Evolutionary conservation across 345 rosid genomes (phyloP), one percentile per base, ranked within the genome.

Genomic region (Punica granatum): DNA sequence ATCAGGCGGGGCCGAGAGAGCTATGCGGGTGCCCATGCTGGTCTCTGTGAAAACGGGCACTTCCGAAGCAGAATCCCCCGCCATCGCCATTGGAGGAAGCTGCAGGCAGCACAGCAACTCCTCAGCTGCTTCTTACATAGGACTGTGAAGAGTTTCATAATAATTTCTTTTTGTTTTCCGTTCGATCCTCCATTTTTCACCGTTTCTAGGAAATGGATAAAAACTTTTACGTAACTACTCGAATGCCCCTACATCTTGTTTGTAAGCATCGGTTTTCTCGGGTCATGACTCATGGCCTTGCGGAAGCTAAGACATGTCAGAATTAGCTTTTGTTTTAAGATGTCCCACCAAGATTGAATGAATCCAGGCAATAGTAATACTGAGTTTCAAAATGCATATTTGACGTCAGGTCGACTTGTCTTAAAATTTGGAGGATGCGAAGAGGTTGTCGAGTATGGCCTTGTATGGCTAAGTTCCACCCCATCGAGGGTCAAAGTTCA

Each of bases 11-110:
- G 77, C 87, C 31, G 79, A 66, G 64, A 86, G 62, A 75, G 77
- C 90, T 37, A 90, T 76, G 78, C 76, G 84, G 67, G 92, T 90
- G 69, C 80, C 86, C 63, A 86, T 65, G 82, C 72, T 81, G 15
- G 86, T 88, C 65, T 82, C 90, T 9, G 70, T 67, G 53, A 86
- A 90, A 39, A 86, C 84, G 0, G 84, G 80, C 23, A 79, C 85
- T 79, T 81, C 82, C 65, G 60, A 64, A 10, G 60, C 51, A 21
- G 71, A 37, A 42, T 69, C 77, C 83, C 74, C 76, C 67, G 53
- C 49, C 56, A 34, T 30, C 36, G 63, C 67, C 71, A 42, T 60
- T 32, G 23, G 65, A 13, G 53, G 71, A 42, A 5, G 26, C 42
- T 34, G 28, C 43, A 26, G 42, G 66, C 39, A 23, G 43, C 65